Conservation (phyloP, 805 yeast genomes). For the Pichia phayaonensis region DNA sequence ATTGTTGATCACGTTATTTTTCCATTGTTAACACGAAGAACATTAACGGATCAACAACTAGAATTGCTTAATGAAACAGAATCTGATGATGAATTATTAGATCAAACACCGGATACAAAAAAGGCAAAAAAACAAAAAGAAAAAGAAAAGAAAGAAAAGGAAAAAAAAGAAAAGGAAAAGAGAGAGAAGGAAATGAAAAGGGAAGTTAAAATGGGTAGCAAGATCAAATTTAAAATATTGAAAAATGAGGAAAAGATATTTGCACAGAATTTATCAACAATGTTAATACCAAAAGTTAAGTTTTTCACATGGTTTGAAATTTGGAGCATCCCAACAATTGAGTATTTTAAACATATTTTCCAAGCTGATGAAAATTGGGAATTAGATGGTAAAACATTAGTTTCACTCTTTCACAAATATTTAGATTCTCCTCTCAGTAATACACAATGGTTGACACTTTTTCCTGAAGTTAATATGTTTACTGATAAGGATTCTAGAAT, state of each 20-base stretch:
- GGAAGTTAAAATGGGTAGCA: background rate
- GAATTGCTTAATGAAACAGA: background rate
- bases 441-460: conserved; percentile 56
- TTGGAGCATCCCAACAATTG: conserved; percentile 53
- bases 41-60: conserved; percentile 3
- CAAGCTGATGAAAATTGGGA: conserved; percentile 69
- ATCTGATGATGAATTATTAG: conserved; percentile 2
- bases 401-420: conserved; percentile 29
- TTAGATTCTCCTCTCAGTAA: conserved; percentile 24
- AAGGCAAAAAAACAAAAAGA: background rate
- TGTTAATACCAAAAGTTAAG: conserved; percentile 37
- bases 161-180: background rate
- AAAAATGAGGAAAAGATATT: conserved; percentile 11
- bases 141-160: background rate
- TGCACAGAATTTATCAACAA: conserved; percentile 22
- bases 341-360: conserved; percentile 38
- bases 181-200: conserved; percentile 1
- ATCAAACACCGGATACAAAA: background rate
- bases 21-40: conserved; percentile 31
- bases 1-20: conserved; percentile 57
- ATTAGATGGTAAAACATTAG: conserved; percentile 31
- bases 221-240: background rate
- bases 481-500: conserved; percentile 38
- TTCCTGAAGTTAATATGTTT: conserved; percentile 80
- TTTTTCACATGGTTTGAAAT: conserved; percentile 67